phyloP scores from a whole-genome alignment of 2,329 filamentous ascomycete genomes.

The Talaromyces albobiverticillius region DNA sequence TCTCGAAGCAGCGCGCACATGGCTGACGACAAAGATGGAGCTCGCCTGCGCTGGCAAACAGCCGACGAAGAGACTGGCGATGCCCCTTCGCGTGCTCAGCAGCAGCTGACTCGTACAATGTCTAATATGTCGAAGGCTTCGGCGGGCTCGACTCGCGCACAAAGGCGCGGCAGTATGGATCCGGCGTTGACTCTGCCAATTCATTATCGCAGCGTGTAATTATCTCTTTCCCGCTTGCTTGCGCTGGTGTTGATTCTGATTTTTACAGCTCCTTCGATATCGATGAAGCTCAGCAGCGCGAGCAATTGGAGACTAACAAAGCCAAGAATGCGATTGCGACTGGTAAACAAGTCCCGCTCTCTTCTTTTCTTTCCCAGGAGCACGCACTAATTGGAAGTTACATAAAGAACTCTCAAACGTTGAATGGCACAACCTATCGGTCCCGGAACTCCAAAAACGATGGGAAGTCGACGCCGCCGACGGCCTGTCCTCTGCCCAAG shows the following conservation, averaged over 20 bases:
- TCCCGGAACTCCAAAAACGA: slow-evolving; percentile 58
- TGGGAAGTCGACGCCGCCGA: slow-evolving; percentile 55
- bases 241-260: background rate
- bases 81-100: slow-evolving; percentile 3
- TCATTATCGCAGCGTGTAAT: slow-evolving; percentile 30
- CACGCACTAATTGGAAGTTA: too few species aligned
- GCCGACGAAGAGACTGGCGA: slow-evolving; percentile 17
- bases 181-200: slow-evolving; percentile 27
- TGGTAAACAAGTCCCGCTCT: slow-evolving; percentile 29
- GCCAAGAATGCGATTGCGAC: slow-evolving; percentile 46
- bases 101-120: slow-evolving; percentile 10
- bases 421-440: slow-evolving; percentile 64
- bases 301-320: slow-evolving; percentile 41
- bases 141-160: slow-evolving; percentile 13
- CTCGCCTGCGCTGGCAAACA: slow-evolving; percentile 15
- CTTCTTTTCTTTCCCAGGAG: too few species aligned
- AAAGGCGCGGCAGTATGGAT: slow-evolving; percentile 19
- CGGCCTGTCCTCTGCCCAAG: slow-evolving; percentile 61
- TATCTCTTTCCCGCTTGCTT: background rate
- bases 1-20: too few species aligned
- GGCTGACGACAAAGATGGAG: background rate
- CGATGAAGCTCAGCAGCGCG: slow-evolving; percentile 52
- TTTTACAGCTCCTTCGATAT: slow-evolving; percentile 52
- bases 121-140: slow-evolving; percentile 12
- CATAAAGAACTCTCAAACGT: slow-evolving; percentile 61